phyloP scores from a whole-genome alignment of 1,284 basidiomycete genomes.

The Melampsora abietis-canadensis region DNA sequence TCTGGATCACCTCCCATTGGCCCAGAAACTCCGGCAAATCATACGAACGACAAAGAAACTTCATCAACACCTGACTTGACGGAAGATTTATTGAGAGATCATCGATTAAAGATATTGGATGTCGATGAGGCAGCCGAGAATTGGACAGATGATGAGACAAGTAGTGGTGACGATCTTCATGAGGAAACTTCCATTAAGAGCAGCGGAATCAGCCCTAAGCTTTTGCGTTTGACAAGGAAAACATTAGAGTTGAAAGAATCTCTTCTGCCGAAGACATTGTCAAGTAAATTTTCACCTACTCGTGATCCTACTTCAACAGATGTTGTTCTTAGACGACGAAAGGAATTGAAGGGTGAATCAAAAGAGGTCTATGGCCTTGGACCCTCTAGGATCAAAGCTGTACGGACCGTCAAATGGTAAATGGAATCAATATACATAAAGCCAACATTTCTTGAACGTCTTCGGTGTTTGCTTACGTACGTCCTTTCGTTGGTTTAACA shows the following conservation, averaged over 20 bases:
- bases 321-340: background rate
- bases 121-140: background rate
- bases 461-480: background rate
- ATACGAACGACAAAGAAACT: background rate
- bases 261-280: background rate
- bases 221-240: background rate
- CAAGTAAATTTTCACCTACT: too few relatives aligned
- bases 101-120: conserved; percentile 6
- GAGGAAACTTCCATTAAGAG: background rate
- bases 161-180: background rate
- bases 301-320: background rate
- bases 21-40: background rate
- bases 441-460: background rate
- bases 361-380: background rate
- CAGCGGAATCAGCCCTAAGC: background rate
- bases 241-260: background rate
- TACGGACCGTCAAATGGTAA: conserved; percentile 3
- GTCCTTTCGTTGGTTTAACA: background rate
- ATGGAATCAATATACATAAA: background rate
- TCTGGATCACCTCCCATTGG: background rate
- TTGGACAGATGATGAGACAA: conserved; percentile 7
- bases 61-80: background rate
- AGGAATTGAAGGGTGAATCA: conserved; percentile 9
- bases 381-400: background rate
- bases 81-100: background rate